phyloP scores from a whole-genome alignment of 1,284 basidiomycete species.

The Somion occarium region DNA sequence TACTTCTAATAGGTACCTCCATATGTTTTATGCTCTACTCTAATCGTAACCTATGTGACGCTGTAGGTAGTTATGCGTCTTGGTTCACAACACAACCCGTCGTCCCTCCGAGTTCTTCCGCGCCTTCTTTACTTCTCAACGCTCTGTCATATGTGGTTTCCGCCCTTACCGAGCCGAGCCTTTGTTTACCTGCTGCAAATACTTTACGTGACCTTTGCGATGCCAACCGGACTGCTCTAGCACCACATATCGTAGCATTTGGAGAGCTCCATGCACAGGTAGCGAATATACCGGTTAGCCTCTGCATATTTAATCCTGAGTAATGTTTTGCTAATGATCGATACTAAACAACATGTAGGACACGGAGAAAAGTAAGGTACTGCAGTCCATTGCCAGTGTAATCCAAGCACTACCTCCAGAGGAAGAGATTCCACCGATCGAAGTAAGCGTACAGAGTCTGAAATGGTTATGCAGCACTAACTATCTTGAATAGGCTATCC shows the following conservation, averaged over 20 bases:
- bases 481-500: conserved; percentile 53
- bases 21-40: too few relatives aligned
- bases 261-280: conserved; percentile 77
- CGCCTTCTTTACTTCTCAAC: conserved; percentile 45
- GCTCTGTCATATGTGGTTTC: conserved; percentile 72
- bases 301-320: not conserved
- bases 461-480: conserved; percentile 1
- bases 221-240: conserved; percentile 75
- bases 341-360: conserved; percentile 41
- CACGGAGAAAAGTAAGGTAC: conserved; percentile 82
- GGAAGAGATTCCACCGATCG: conserved; percentile 75
- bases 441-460: conserved; percentile 37
- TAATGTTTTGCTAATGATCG: too few relatives aligned
- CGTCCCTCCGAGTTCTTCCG: conserved; percentile 29
- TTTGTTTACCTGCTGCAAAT: conserved; percentile 75
- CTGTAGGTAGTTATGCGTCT: conserved; percentile 73
- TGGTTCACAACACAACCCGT: conserved; percentile 69
- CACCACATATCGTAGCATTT: conserved; percentile 80
- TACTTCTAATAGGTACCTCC: conserved; percentile 64
- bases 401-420: conserved; percentile 79
- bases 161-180: conserved; percentile 55
- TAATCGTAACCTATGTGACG: not conserved
- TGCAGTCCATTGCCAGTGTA: conserved; percentile 87
- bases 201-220: conserved; percentile 84
- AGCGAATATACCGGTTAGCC: conserved; percentile 64